Evolutionary conservation across 1,284 basidiomycete species (phyloP).

Genomic region (Cryptococcus neoformans): DNA sequence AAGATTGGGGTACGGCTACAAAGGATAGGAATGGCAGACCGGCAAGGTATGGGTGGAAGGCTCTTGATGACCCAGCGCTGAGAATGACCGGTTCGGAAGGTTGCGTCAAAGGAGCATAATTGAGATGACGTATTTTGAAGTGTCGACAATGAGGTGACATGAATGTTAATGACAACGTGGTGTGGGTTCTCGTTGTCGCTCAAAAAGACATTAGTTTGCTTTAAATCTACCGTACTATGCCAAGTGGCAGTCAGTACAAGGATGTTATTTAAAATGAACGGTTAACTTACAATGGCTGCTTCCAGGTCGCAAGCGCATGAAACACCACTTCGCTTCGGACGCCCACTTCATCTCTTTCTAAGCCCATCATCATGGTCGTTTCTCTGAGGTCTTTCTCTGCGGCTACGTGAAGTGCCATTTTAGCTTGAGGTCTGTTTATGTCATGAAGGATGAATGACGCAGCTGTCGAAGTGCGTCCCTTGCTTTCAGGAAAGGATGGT

Average conservation of each 20-base stretch:
- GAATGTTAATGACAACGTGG: constrained; percentile 44
- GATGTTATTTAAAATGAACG: no score
- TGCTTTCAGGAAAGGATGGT: constrained; percentile 12
- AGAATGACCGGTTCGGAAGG: constrained; percentile 33
- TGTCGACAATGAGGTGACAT: constrained; percentile 50
- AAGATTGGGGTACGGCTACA: constrained; percentile 61
- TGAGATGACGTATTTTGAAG: constrained; percentile 51
- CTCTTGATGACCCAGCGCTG: no score
- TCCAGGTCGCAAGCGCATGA: constrained; percentile 36
- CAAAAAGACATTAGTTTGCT: constrained; percentile 2
- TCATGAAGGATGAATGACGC: constrained; percentile 22
- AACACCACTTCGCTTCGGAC: constrained; percentile 39
- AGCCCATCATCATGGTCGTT: constrained; percentile 47
- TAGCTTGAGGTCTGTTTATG: constrained; percentile 32
- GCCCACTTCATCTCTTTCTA: constrained; percentile 35
- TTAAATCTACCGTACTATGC: neutral
- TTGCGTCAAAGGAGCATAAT: constrained; percentile 54
- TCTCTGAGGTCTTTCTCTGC: constrained; percentile 44
- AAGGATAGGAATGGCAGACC: constrained; percentile 58
- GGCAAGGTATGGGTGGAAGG: constrained; percentile 5
- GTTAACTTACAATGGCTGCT: constrained; percentile 27
- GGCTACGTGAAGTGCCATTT: constrained; percentile 59
- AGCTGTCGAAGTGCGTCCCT: constrained; percentile 20
- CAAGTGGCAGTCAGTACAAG: neutral
- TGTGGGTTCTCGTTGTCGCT: constrained; percentile 29